Evolutionary conservation across 768 basidiomycete genomes (phyloP).

Genomic region (Lactarius trivialis): DNA sequence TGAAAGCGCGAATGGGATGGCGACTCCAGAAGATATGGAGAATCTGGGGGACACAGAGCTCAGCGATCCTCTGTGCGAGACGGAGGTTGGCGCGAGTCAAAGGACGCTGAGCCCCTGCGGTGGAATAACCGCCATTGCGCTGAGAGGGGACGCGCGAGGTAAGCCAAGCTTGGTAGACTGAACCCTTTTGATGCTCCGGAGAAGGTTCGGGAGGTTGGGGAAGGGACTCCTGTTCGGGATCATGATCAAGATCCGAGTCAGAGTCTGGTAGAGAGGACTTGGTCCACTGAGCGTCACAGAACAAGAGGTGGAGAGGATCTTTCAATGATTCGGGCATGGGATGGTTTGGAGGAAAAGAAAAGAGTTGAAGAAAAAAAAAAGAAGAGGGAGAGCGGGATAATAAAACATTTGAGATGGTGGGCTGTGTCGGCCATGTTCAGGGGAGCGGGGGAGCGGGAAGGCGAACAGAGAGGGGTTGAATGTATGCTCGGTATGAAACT

Average conservation of each 20-base stretch:
- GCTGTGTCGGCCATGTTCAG: slow-evolving; percentile 15
- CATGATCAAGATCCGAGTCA: slow-evolving; percentile 5
- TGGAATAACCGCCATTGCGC: slow-evolving; percentile 23
- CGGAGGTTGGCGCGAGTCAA: slow-evolving; percentile 49
- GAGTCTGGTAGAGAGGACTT: neutral
- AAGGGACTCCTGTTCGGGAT: neutral
- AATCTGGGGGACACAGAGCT: slow-evolving; percentile 49
- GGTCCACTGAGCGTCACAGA: slow-evolving; percentile 5
- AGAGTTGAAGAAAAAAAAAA: neutral
- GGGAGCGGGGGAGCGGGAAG: neutral
- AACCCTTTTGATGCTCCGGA: neutral
- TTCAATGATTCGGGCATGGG: slow-evolving; percentile 8
- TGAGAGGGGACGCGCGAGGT: slow-evolving; percentile 25
- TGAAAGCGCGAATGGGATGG: slow-evolving; percentile 62
- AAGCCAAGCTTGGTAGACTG: slow-evolving; percentile 28
- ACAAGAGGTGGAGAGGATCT: slow-evolving; percentile 9
- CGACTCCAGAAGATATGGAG: slow-evolving; percentile 43
- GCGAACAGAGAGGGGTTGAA: neutral
- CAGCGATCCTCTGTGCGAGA: slow-evolving; percentile 51
- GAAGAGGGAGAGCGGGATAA: neutral
- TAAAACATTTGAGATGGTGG: slow-evolving; percentile 15
- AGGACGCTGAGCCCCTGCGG: slow-evolving; percentile 65
- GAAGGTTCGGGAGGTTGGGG: neutral
- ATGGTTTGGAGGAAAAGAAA: neutral
- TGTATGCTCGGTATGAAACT: slow-evolving; percentile 8